phyloP scores from a whole-genome alignment of 1,284 basidiomycete genomes.

The Ustilago xerochloae region DNA sequence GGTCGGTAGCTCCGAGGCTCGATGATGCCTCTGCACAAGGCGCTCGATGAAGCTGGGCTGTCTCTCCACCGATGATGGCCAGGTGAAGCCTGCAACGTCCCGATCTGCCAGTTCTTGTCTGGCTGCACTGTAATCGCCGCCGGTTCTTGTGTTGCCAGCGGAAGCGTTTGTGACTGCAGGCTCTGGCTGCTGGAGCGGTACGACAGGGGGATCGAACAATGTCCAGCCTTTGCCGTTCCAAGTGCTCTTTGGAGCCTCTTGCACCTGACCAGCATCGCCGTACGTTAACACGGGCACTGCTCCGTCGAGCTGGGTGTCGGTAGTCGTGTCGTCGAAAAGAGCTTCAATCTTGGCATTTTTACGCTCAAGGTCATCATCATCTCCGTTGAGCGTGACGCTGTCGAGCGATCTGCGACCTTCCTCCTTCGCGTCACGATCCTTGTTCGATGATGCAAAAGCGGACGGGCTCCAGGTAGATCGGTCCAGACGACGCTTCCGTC shows the following conservation, averaged over 20 bases:
- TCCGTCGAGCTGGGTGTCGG: background rate
- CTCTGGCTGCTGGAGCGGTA: slow-evolving; percentile 13
- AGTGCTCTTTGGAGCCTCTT: slow-evolving; percentile 19
- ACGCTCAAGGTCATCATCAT: slow-evolving; percentile 20
- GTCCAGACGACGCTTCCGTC: slow-evolving; percentile 25
- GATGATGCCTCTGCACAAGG: slow-evolving; percentile 32
- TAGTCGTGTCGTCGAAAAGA: slow-evolving; percentile 1
- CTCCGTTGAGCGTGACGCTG: slow-evolving; percentile 25
- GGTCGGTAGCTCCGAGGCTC: slow-evolving; percentile 14
- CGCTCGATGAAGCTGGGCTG: slow-evolving; percentile 48
- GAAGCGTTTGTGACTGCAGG: slow-evolving; percentile 5
- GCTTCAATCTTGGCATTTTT: slow-evolving; percentile 36
- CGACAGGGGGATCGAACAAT: slow-evolving; percentile 32
- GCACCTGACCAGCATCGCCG: background rate
- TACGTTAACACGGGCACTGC: slow-evolving; percentile 21
- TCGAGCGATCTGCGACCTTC: slow-evolving; percentile 18
- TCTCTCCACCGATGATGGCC: slow-evolving; percentile 30
- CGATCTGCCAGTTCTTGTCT: slow-evolving; percentile 27
- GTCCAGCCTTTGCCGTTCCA: slow-evolving; percentile 48
- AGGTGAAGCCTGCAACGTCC: slow-evolving; percentile 33
- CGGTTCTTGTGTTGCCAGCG: background rate
- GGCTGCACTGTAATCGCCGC: slow-evolving; percentile 38
- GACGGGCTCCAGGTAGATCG: slow-evolving; percentile 29
- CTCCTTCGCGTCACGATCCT: background rate
- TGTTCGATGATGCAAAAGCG: background rate